Percentiles rank a stretch among this genome's conserved stretches.
Evolutionary conservation across 805 yeast genomes (phyloP).

Genomic region (Wickerhamomyces mucosus): DNA sequence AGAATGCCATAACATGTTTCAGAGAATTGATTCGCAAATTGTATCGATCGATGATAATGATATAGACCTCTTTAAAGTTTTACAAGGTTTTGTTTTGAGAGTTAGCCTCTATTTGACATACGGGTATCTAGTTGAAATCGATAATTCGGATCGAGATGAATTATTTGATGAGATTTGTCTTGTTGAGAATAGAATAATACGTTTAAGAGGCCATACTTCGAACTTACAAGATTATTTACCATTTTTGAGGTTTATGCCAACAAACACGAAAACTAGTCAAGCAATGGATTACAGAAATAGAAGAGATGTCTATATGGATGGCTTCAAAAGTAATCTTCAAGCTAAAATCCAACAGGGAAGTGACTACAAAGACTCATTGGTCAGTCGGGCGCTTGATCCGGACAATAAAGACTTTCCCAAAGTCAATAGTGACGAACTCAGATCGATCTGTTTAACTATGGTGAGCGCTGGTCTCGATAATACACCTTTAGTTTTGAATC

Average conservation of each 20-base stretch:
- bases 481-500: conserved; percentile 52
- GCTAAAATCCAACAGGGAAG: conserved; percentile 17
- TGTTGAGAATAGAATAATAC: conserved; percentile 48
- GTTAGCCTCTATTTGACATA: conserved; percentile 43
- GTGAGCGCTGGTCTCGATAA: conserved; percentile 76
- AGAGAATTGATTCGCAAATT: conserved; percentile 10
- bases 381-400: conserved; percentile 19
- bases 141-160: conserved; percentile 22
- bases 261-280: conserved; percentile 9
- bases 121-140: conserved; percentile 39
- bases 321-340: conserved; percentile 24
- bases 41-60: conserved; percentile 20
- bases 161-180: conserved; percentile 43
- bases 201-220: conserved; percentile 47
- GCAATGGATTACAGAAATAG: conserved; percentile 27
- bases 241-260: conserved; percentile 25
- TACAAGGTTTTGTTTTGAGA: conserved; percentile 43
- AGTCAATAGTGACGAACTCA: conserved; percentile 33
- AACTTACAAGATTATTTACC: conserved; percentile 49
- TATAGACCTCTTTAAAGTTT: conserved; percentile 28
- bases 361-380: conserved; percentile 23
- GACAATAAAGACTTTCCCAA: conserved; percentile 7
- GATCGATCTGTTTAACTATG: conserved; percentile 61
- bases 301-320: conserved; percentile 40
- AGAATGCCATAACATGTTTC: conserved; percentile 25